Percentiles rank a stretch among this genome's conserved stretches.
Conservation (phyloP, 495 filamentous ascomycete species). For the Penicillium steckii region DNA sequence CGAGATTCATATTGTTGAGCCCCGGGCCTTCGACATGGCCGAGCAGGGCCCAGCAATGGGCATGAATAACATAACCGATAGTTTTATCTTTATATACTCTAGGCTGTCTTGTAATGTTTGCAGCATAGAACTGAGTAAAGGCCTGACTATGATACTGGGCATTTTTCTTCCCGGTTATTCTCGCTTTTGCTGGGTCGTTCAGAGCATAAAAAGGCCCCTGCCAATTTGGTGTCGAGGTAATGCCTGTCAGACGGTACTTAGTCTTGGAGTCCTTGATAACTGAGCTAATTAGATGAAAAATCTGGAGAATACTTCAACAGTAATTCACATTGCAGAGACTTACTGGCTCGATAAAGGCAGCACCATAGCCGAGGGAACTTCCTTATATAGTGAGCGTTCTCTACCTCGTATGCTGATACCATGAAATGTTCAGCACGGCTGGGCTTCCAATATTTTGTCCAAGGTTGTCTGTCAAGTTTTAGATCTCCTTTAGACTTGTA, state of each 20-base stretch:
- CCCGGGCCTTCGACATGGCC: background rate
- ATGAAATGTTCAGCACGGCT: background rate
- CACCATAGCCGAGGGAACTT: constrained; percentile 3
- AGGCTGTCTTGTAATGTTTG: constrained; percentile 1
- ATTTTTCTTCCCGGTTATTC: background rate
- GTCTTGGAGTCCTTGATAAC: constrained; percentile 2
- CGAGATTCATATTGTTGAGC: background rate
- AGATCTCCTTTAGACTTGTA: no score
- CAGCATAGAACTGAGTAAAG: constrained; percentile 5
- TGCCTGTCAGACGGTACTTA: constrained; percentile 3
- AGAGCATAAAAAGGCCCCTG: background rate
- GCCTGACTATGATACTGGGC: background rate
- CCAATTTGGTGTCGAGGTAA: background rate
- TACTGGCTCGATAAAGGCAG: constrained; percentile 5
- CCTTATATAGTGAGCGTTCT: background rate
- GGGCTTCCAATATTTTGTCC: constrained; percentile 1
- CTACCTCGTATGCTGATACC: constrained; percentile 3
- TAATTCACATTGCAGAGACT: background rate
- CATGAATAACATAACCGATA: constrained; percentile 3
- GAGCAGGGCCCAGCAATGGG: constrained; percentile 8
- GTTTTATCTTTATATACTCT: background rate
- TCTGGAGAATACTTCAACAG: background rate
- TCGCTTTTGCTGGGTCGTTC: constrained; percentile 2
- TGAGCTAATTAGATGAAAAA: background rate
- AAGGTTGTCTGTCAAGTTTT: background rate